Base-by-base conservation (phyloP, 805 yeast genomes). In the Candida ficus region DNA sequence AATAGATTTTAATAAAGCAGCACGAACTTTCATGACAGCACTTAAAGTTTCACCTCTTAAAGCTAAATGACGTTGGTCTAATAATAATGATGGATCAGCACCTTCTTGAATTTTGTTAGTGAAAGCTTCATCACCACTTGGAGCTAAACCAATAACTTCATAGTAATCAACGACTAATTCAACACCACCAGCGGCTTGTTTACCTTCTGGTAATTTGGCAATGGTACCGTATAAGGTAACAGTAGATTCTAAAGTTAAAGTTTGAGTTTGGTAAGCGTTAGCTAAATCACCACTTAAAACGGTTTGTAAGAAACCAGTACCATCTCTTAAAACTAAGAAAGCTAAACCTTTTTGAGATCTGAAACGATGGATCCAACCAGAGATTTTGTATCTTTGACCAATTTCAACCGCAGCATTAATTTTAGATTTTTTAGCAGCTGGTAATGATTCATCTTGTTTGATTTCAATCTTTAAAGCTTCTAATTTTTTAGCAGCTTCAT, bases 361-460 rank as follows among this genome's bases (percentile, higher is more conserved):
- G 54, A 95, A 72, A 62, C 99, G 83, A 65, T 93, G 99, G 46
- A 93, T 74, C 99, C 99, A 93, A 47, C 99, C 99, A 49, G 79
- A 80, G 33, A 91, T 82, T 41, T 71, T 61, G 39, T 88, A 88
- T 63, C 99, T 79, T 47, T 68, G 52, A 43, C 79, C 93, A 31
- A 88, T 72, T 9, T 72, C 52, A 46, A 68, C 63, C 3, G 39
- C 35, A 18, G 29, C 18, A 26, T 37, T 42, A 55, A 93, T 75
- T 67, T 87, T 90, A 62, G 79, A 73, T 57, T 68, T 76, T 41
- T 64, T 59, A 33, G 97, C 91, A 27, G 54, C 58, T 41, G 95
- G 89, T 53, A 87, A 73, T 12, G 86, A 72, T 34, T 67, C 56
- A 59, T 93, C 97, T 61, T 86, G 85, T 44, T 62, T 74, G 56